These are phyloP conservation scores for Penicillium frequentans DNA, from an alignment of 2,329 filamentous ascomycete species.

Conservation along the genomic window DNA sequence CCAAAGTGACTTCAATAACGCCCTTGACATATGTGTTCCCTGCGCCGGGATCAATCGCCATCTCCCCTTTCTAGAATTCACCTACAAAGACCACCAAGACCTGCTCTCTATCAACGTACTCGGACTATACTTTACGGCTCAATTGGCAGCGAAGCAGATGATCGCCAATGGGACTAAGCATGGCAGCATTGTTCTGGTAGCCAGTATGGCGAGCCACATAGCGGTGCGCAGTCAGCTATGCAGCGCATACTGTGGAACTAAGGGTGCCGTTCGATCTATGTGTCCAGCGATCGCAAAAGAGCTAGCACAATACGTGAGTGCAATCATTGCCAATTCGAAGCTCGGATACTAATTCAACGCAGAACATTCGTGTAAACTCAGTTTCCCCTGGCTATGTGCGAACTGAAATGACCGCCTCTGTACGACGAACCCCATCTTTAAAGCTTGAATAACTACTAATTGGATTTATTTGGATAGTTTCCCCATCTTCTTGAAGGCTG, in stretches of 20 bases:
- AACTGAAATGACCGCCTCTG: slow-evolving; percentile 36
- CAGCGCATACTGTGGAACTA: slow-evolving; percentile 50
- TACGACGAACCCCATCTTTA: slow-evolving; percentile 5
- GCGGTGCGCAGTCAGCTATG: slow-evolving; percentile 52
- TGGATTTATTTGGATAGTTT: slow-evolving; percentile 29
- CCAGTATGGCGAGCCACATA: slow-evolving; percentile 55
- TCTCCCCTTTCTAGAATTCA: slow-evolving; percentile 46
- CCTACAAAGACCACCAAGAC: slow-evolving; percentile 43
- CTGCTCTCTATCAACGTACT: slow-evolving; percentile 47
- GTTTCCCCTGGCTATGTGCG: slow-evolving; percentile 43
- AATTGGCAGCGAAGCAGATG: slow-evolving; percentile 53
- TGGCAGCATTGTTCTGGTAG: slow-evolving; percentile 56
- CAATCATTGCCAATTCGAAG: background rate
- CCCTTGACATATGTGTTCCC: slow-evolving; percentile 47
- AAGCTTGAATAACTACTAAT: background rate
- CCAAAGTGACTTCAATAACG: slow-evolving; percentile 35
- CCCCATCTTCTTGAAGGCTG: slow-evolving; percentile 50
- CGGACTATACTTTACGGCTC: slow-evolving; percentile 49
- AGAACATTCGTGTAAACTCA: slow-evolving; percentile 46
- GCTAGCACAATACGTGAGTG: slow-evolving; percentile 38
- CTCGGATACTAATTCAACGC: background rate
- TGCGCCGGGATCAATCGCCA: slow-evolving; percentile 50
- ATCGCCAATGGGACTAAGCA: slow-evolving; percentile 51
- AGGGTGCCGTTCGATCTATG: slow-evolving; percentile 51
- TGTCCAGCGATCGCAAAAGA: slow-evolving; percentile 50